Base-by-base conservation (phyloP, 1,284 basidiomycete genomes). In the Fomitopsis palustris region DNA sequence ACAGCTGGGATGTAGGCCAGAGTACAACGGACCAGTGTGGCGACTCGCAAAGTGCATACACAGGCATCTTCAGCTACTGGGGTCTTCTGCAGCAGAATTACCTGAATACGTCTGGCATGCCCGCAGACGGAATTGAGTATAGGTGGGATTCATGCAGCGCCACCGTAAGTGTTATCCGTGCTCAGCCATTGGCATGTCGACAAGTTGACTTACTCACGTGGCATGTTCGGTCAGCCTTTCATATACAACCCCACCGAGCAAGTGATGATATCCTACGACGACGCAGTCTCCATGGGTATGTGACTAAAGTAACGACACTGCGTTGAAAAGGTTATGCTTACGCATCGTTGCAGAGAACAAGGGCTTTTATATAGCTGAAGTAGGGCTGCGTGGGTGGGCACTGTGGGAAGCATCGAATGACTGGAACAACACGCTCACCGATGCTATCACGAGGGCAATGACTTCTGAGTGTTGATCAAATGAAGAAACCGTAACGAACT, bases 381-480 rank as follows among this genome's bases (percentile, higher is more conserved):
- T 72, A 10, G 80, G 79, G 16, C 73, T 89, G 42, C 75, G 69
- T 43, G 87, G 87, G 12, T 88, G 85, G 64, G 79, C 85, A 17
- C 78, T 87, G 71, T 88, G 85, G 78, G 82, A 88, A 68, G 77
- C 80, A 29, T 83, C 78, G 47, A 83, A 84, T 14, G 87, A 88
- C 72, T 79, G 74, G 64, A 70, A 84, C 33, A 76, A 84, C 69
- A 75, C 79, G 23, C 75, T 89, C 37, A 68, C 87, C 54, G 74
- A 82, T 64, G 76, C 86, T 25, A 84, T 89, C 63, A 70, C 35
- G 12, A 37, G 16, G 4, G 35, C 35, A 9, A 37, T 37, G 4
- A 14, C 16, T 9, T 37, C 6, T 37, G 16, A 9, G 7, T 37
- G 0, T 14, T 37, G 16, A 14, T 37, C 12, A 14, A n/a, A 9